Percentiles rank a stretch among this genome's conserved stretches.
phyloP scores from a whole-genome alignment of 2,329 filamentous ascomycete species.

The Botryotinia calthae region DNA sequence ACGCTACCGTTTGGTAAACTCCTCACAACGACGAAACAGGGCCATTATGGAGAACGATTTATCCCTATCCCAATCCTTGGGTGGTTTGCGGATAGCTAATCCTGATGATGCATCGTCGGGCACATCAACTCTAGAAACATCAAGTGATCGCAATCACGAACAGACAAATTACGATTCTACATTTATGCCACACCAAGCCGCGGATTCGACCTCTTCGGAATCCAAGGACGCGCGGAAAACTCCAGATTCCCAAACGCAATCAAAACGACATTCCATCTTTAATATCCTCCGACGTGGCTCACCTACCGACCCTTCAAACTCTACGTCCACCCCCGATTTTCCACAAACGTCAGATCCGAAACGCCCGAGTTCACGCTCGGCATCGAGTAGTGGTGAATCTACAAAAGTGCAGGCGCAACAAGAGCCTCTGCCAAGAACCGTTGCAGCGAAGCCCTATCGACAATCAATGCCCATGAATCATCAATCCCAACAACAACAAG shows the following conservation, averaged over 20 bases:
- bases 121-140: constrained; percentile 32
- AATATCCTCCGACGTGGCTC: constrained; percentile 39
- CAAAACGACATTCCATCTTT: constrained; percentile 39
- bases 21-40: not conserved
- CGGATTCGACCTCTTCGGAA: constrained; percentile 26
- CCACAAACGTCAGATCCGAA: constrained; percentile 29
- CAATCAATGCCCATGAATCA: constrained; percentile 45
- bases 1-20: constrained; percentile 6
- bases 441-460: constrained; percentile 41
- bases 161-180: constrained; percentile 15
- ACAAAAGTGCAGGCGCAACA: constrained; percentile 24
- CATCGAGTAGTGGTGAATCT: constrained; percentile 38
- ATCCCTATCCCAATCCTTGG: constrained; percentile 87
- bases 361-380: constrained; percentile 24
- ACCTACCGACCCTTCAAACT: constrained; percentile 25
- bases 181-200: constrained; percentile 20
- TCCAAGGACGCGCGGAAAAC: constrained; percentile 32
- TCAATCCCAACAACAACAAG: constrained; percentile 45
- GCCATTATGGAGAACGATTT: constrained; percentile 81
- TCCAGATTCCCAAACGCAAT: constrained; percentile 36
- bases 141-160: constrained; percentile 30
- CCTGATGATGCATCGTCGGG: constrained; percentile 56
- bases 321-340: constrained; percentile 19
- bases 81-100: constrained; percentile 94
- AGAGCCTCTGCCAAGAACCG: constrained; percentile 32